These are phyloP conservation scores for Acanthamoeba castellanii DNA, from an alignment of 208 protist genomes.

Conservation along the genomic window DNA sequence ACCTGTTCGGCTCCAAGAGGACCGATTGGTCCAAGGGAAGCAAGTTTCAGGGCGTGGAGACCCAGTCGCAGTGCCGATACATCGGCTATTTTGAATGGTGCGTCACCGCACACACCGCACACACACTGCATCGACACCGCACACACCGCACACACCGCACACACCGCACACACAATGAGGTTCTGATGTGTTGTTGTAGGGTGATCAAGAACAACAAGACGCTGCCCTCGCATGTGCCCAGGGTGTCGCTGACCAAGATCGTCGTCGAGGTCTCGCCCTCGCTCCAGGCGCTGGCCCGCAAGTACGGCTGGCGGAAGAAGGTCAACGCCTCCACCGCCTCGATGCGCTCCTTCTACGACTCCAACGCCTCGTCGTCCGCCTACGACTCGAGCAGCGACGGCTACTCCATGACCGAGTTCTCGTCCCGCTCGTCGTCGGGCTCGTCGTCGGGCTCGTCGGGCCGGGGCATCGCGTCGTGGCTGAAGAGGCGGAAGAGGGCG, in stretches of 20 bases:
- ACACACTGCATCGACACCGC: background rate
- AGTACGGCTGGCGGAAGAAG: constrained; percentile 5
- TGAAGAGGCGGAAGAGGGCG: background rate
- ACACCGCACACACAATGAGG: background rate
- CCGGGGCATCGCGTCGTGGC: background rate
- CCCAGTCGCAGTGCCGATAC: constrained; percentile 63
- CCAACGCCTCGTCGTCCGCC: background rate
- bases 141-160: background rate
- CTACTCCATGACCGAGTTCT: background rate
- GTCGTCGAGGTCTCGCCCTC: constrained; percentile 9
- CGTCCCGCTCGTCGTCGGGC: background rate
- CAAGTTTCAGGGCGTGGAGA: constrained; percentile 70
- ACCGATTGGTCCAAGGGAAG: constrained; percentile 51
- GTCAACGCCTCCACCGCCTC: background rate
- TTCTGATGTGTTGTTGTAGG: background rate
- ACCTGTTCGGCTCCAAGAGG: constrained; percentile 50
- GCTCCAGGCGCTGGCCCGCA: constrained; percentile 25
- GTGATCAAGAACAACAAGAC: constrained; percentile 63
- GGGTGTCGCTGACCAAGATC: constrained; percentile 35
- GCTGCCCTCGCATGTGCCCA: constrained; percentile 6
- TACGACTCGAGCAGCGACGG: background rate
- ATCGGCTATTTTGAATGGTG: constrained; percentile 69
- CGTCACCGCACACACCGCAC: background rate
- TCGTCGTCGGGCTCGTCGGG: constrained; percentile 5
- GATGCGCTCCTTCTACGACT: background rate